phyloP scores from a whole-genome alignment of 2,329 filamentous ascomycete species.

The Byssochlamys sp. region DNA sequence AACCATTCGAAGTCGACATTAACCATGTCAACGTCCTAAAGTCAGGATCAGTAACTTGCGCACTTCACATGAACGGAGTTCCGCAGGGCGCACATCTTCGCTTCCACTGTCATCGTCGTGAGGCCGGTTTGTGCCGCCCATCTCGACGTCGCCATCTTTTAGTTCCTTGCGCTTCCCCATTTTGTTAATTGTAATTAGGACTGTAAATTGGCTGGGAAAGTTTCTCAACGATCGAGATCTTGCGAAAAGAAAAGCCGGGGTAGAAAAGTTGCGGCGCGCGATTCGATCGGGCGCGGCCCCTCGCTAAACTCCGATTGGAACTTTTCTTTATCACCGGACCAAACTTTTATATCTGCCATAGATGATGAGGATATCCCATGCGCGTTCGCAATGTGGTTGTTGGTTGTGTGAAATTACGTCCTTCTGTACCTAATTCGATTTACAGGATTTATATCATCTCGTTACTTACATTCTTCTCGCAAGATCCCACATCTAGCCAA shows the following conservation, averaged over 20 bases:
- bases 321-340: constrained; percentile 7
- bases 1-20: constrained; percentile 99
- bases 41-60: neutral
- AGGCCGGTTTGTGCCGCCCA: constrained; percentile 32
- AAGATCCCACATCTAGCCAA: no score
- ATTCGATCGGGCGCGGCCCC: neutral
- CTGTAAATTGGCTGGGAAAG: neutral
- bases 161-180: constrained; percentile 46
- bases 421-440: no score
- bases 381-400: no score
- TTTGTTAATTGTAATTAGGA: neutral
- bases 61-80: constrained; percentile 1
- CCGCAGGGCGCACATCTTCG: constrained; percentile 17
- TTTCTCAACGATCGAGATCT: neutral
- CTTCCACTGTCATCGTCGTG: constrained; percentile 28
- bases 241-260: neutral
- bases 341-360: constrained; percentile 1
- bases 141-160: constrained; percentile 37
- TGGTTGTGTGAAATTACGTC: no score
- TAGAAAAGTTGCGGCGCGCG: neutral
- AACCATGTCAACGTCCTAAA: constrained; percentile 76
- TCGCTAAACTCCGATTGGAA: constrained; percentile 6
- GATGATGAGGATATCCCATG: neutral
- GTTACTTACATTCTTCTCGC: no score
- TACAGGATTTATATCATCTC: no score